Base-by-base conservation (phyloP, 2,329 filamentous ascomycete genomes). In the Colletotrichum sp. region DNA sequence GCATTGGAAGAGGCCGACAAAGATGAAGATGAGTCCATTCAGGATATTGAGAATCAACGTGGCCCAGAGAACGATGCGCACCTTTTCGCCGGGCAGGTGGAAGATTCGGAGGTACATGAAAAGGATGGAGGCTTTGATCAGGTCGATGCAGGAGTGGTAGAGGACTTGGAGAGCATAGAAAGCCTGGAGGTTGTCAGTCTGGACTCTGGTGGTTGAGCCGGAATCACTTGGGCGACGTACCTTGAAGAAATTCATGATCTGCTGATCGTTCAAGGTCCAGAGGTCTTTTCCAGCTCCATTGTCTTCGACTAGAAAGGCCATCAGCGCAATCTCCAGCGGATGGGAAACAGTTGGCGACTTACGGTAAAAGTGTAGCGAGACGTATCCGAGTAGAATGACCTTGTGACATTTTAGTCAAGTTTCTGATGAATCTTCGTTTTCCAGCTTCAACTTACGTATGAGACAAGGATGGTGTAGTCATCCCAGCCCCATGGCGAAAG, bases 91-190 rank as follows among this genome's bases (percentile, higher is more conserved):
- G 5, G 73, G 73, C 6, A 76, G 49, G 7, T 76, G 73, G 28
- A 76, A 76, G 0, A 76, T 76, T 6, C 73, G 70, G 8, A 76
- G 73, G 24, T 73, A 76, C 73, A 73, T 69, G 44, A 76, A 76
- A n/a, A 76, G 59, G 5, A 76, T 76, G 8, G 73, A 76, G 6
- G 34, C 73, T 44, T 76, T 76, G 34, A 76, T 62, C 32, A 76
- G 8, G 28, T 76, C 73, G 24, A 76, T 73, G 21, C 73, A 73
- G 9, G 36, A n/a, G 59, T 76, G 64, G 7, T 76, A 76, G 1
- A 76, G 16, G 3, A 10, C 16, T 24, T 69, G 73, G 1, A 76
- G 8, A 9, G 70, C 70, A 24, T 76, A 76, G 10, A 76, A 65
- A 18, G 21, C 28, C 73, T 76, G 9, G 2, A 4, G 1, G 5